A percentile compares a stretch with the other conserved stretches of the same genome.
Evolutionary conservation across 306 rosid genomes (phyloP).

Genomic region (Quercus dentata): DNA sequence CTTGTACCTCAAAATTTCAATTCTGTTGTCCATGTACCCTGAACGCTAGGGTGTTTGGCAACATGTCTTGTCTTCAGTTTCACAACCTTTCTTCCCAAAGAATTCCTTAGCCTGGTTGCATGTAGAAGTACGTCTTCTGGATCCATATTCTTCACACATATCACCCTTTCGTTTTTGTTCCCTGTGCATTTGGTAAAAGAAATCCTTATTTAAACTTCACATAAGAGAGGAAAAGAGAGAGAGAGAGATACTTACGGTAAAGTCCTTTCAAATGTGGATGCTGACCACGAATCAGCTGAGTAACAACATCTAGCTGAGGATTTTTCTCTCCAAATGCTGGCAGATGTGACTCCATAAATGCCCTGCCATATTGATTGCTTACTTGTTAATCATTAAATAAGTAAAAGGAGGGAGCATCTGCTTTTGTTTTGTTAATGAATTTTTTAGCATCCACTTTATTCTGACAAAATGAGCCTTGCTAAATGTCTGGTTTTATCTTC

Average conservation of each 20-base stretch:
- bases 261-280: constrained; percentile 83
- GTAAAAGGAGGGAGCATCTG: background rate
- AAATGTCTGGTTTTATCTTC: background rate
- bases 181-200: constrained; percentile 40
- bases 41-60: constrained; percentile 79
- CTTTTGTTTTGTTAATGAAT: too few species aligned
- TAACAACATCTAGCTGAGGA: constrained; percentile 83
- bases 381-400: constrained; percentile 7
- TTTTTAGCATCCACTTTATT: background rate
- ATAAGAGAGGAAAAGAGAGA: background rate
- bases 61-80: constrained; percentile 86
- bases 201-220: background rate
- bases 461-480: background rate
- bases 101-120: constrained; percentile 75
- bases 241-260: constrained; percentile 53
- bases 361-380: constrained; percentile 39
- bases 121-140: constrained; percentile 59
- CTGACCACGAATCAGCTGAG: constrained; percentile 86
- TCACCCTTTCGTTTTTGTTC: constrained; percentile 61
- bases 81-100: constrained; percentile 86
- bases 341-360: constrained; percentile 76
- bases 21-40: constrained; percentile 89
- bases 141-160: constrained; percentile 88
- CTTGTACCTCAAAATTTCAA: constrained; percentile 39
- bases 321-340: constrained; percentile 67